Conservation (phyloP, 805 yeast species). For the Zygosaccharomyces bisporus region DNA sequence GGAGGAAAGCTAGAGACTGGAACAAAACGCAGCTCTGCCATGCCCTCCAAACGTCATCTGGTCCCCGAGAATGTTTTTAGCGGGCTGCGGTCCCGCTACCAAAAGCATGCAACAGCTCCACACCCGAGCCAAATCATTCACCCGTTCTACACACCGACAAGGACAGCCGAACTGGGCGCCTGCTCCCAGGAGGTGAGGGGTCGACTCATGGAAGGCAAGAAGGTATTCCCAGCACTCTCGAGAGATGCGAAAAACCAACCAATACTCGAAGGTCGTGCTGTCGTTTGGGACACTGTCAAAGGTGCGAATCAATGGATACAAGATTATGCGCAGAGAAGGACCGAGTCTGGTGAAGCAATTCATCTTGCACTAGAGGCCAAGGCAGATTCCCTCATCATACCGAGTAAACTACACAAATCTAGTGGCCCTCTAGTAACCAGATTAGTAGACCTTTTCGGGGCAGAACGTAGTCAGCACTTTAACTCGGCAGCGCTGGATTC, state of each 20-base stretch:
- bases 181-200: constrained; percentile 24
- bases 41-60: constrained; percentile 1
- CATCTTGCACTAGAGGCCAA: constrained; percentile 8
- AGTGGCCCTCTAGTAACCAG: constrained; percentile 12
- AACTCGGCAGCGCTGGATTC: constrained; percentile 12
- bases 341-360: neutral
- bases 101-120: constrained; percentile 7
- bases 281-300: constrained; percentile 18
- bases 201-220: constrained; percentile 20
- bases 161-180: constrained; percentile 23
- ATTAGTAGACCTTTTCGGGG: constrained; percentile 13
- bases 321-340: constrained; percentile 6
- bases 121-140: constrained; percentile 21
- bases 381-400: constrained; percentile 8
- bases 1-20: neutral
- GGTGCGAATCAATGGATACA: constrained; percentile 24
- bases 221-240: constrained; percentile 19
- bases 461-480: constrained; percentile 7
- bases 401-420: constrained; percentile 14
- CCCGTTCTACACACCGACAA: constrained; percentile 28
- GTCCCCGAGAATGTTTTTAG: constrained; percentile 1
- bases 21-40: neutral
- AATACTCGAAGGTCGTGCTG: constrained; percentile 11
- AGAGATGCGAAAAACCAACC: constrained; percentile 9
- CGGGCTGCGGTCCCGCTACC: constrained; percentile 2